These are phyloP conservation scores for Apiotrichum sp. DNA, from an alignment of 1,284 basidiomycete species.

Conservation along the genomic window DNA sequence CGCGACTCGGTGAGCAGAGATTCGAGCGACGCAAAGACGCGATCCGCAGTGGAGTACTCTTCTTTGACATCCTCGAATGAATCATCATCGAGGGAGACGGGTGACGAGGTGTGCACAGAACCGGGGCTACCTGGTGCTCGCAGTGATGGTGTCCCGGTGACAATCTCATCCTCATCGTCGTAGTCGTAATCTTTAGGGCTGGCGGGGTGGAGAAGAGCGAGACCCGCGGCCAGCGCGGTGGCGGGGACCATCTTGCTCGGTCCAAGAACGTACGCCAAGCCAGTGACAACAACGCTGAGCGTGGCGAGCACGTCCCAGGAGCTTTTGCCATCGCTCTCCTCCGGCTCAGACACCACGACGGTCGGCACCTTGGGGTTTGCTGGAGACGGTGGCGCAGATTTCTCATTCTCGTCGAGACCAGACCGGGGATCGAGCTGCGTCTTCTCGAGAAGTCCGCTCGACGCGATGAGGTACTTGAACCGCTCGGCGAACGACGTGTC, in stretches of 20 bases:
- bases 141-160: not conserved
- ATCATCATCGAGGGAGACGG: not conserved
- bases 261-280: conserved; percentile 1
- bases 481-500: conserved; percentile 31
- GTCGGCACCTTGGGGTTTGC: not conserved
- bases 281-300: not conserved
- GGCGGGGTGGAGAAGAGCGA: not conserved
- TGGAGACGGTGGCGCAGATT: not conserved
- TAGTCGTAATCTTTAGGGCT: not conserved
- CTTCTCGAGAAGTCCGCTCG: conserved; percentile 36
- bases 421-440: conserved; percentile 6
- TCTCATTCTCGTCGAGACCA: too few species aligned
- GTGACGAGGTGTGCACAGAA: not conserved
- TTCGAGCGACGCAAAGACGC: conserved; percentile 8
- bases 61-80: not conserved
- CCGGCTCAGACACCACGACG: not conserved
- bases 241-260: conserved; percentile 1
- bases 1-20: conserved; percentile 22
- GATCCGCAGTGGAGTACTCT: not conserved
- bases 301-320: conserved; percentile 1
- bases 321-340: not conserved
- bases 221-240: conserved; percentile 8
- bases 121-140: not conserved
- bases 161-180: not conserved
- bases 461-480: conserved; percentile 41